These are phyloP conservation scores for Fusarium transvaalense DNA, from an alignment of 2,329 filamentous ascomycete species.

Conservation along the genomic window DNA sequence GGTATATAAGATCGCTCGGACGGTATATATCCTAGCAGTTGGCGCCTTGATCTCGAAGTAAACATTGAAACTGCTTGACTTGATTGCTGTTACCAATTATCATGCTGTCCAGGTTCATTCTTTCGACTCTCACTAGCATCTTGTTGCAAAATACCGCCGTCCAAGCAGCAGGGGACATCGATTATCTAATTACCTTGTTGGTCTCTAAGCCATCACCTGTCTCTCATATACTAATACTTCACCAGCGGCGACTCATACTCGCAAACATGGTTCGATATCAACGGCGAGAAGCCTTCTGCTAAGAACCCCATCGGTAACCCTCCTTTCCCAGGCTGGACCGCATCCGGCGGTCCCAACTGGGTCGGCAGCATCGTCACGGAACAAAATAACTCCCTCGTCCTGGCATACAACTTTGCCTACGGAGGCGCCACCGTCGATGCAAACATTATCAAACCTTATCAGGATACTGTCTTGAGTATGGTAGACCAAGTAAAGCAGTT, in stretches of 20 bases:
- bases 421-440: slow-evolving; percentile 67
- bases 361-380: slow-evolving; percentile 62
- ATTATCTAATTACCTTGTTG: slow-evolving; percentile 44
- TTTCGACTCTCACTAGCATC: slow-evolving; percentile 10
- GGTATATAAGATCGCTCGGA: background rate
- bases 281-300: slow-evolving; percentile 62
- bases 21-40: background rate
- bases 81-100: too few species aligned
- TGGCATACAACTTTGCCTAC: slow-evolving; percentile 67
- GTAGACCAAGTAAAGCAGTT: slow-evolving; percentile 49
- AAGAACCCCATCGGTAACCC: slow-evolving; percentile 74
- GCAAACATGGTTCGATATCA: slow-evolving; percentile 65
- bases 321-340: slow-evolving; percentile 63
- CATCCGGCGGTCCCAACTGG: slow-evolving; percentile 65
- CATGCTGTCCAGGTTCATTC: slow-evolving; percentile 10
- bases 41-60: too few species aligned
- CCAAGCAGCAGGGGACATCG: slow-evolving; percentile 11
- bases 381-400: slow-evolving; percentile 58
- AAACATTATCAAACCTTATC: slow-evolving; percentile 63
- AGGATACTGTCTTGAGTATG: slow-evolving; percentile 58
- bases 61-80: background rate
- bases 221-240: background rate
- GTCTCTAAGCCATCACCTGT: background rate
- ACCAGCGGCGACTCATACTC: slow-evolving; percentile 52
- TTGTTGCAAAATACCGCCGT: background rate